Conservation (phyloP, 306 rosid genomes). For the Acacia acuminata region DNA sequence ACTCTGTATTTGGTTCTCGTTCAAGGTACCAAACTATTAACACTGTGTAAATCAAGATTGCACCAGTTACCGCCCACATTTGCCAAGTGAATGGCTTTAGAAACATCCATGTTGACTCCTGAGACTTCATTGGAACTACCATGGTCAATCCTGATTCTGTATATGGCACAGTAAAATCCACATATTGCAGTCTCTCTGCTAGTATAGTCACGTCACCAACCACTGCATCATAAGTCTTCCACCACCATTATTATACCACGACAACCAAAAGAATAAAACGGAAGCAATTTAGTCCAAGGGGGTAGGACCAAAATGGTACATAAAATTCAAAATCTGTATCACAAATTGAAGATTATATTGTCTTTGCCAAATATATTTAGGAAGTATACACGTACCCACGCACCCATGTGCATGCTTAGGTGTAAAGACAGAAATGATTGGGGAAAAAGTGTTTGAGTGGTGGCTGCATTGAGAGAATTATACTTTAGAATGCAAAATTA, state of each 20-base stretch:
- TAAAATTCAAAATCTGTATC: background rate
- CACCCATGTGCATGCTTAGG: background rate
- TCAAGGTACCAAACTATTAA: constrained; percentile 62
- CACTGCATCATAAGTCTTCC: constrained; percentile 59
- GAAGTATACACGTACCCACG: background rate
- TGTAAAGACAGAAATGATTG: background rate
- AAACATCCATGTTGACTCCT: constrained; percentile 59
- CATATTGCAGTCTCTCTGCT: constrained; percentile 45
- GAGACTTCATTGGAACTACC: constrained; percentile 46
- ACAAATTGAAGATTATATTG: background rate
- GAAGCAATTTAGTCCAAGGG: constrained; percentile 1
- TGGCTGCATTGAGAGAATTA: background rate
- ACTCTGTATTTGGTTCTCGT: constrained; percentile 51
- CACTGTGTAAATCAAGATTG: constrained; percentile 58
- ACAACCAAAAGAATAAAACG: constrained; percentile 1
- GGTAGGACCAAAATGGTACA: background rate
- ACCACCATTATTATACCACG: constrained; percentile 26
- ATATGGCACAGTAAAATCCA: constrained; percentile 73
- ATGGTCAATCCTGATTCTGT: constrained; percentile 67
- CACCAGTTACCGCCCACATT: constrained; percentile 53
- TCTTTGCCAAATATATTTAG: background rate
- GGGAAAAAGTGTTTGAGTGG: background rate
- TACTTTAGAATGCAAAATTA: background rate
- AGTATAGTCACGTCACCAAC: constrained; percentile 69
- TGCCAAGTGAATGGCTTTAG: constrained; percentile 68